These are phyloP conservation scores for Polytrichum formosum DNA, from an alignment of 225 moss, liverwort and hornwort species.

Conservation along the genomic window DNA sequence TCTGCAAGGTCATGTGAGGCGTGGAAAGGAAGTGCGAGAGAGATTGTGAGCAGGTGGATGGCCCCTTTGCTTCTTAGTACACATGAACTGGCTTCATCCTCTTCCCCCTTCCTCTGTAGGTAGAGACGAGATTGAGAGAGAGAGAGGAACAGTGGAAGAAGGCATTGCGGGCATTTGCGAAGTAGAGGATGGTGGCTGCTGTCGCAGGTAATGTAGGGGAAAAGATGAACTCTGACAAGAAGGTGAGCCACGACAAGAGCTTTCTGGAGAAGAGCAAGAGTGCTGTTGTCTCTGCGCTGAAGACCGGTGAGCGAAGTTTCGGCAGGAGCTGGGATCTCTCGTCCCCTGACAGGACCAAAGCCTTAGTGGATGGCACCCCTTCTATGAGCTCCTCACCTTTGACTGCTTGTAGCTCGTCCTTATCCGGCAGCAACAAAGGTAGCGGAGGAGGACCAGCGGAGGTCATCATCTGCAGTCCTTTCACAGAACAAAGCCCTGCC, in stretches of 20 bases:
- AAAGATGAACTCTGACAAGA: conserved; percentile 47
- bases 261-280: conserved; percentile 25
- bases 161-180: no score
- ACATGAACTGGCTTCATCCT: no score
- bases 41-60: no score
- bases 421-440: conserved; percentile 34
- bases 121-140: no score
- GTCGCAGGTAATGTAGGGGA: conserved; percentile 34
- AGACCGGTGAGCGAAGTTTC: conserved; percentile 19
- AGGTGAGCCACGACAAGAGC: conserved; percentile 26
- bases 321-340: conserved; percentile 26
- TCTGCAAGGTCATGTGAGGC: no score
- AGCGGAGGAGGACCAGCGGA: conserved; percentile 4
- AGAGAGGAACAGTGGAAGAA: no score
- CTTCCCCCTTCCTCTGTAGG: no score
- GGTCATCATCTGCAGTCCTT: conserved; percentile 28
- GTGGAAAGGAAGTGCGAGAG: no score
- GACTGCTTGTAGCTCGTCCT: conserved; percentile 20
- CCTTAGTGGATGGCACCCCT: conserved; percentile 15
- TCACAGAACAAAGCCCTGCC: conserved; percentile 35
- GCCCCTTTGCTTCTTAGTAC: no score
- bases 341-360: conserved; percentile 22
- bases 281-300: conserved; percentile 1
- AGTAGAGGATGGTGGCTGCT: conserved; percentile 39
- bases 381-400: conserved; percentile 37